Evolutionary conservation across 768 basidiomycete species (phyloP), one percentile per base, ranked within the genome.

Genomic region (Coprinopsis strossmayeri): DNA sequence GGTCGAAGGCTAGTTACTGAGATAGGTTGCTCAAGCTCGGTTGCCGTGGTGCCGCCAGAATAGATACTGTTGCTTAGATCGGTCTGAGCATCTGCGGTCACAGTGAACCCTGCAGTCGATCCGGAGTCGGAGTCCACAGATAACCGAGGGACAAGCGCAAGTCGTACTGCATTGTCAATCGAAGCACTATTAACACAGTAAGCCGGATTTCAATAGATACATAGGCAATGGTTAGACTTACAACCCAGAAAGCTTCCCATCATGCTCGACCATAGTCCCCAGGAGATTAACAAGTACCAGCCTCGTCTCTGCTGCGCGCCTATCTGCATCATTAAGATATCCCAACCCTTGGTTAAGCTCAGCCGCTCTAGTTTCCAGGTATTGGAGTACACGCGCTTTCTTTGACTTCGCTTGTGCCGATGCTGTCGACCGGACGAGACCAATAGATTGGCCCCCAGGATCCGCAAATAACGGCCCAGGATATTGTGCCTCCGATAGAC

Each of bases 381-480:
- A 98, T 49, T 81, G 79, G 34, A 82, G 54, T 1, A 95, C 79
- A n/a, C 67, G 73, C 7, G 81, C 69, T 59, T 94, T 93, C 72
- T 94, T 97, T 23, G 80, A 79, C 71, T 96, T 97, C 11, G 68
- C 68, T 57, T 87, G 80, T 10, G 76, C 62, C 7, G 77, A 69
- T 24, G 77, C 74, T 1, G 86, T 81, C 2, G 84, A 72, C 37
- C 87, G 82, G 23, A 91, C 87, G 17, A 92, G 71, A 52, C 82
- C 77, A 2, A 81, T 71, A 3, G 78, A 73, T 2, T 78, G 73
- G 3, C 78, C 67, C 7, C 84, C 82, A 30, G 83, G 77, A 61
- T 95, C 94, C 25, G 79, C 76, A 54, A 91, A 80, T 53, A 97
- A 64, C 2, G 95, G 95, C 1, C 95, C 95, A 34, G 95, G 95